Conservation (phyloP, 2,329 filamentous ascomycete genomes). For the Exophiala sideris region DNA sequence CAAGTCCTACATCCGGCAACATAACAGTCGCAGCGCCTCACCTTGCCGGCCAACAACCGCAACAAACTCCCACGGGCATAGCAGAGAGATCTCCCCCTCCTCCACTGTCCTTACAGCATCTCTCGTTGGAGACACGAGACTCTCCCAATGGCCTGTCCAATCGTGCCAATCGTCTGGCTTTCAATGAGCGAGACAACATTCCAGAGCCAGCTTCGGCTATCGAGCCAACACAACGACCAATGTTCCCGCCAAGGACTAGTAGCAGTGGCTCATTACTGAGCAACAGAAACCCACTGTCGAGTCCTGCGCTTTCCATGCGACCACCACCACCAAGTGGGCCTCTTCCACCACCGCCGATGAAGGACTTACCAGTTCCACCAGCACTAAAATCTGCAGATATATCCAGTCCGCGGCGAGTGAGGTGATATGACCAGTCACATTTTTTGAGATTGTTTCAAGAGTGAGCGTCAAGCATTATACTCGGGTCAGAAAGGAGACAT, state of each 20-base stretch:
- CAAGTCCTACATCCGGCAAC: slow-evolving; percentile 68
- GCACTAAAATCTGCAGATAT: slow-evolving; percentile 18
- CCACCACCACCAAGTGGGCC: slow-evolving; percentile 56
- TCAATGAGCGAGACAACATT: slow-evolving; percentile 26
- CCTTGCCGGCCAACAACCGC: slow-evolving; percentile 29
- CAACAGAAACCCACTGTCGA: slow-evolving; percentile 35
- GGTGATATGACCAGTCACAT: slow-evolving; percentile 7
- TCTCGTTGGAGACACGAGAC: slow-evolving; percentile 42
- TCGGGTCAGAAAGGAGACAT: slow-evolving; percentile 1
- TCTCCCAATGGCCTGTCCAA: slow-evolving; percentile 31
- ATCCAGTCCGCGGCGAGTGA: slow-evolving; percentile 20
- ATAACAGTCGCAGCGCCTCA: slow-evolving; percentile 58
- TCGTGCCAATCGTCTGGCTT: slow-evolving; percentile 22
- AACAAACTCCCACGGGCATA: slow-evolving; percentile 26
- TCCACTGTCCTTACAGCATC: slow-evolving; percentile 42
- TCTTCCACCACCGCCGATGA: slow-evolving; percentile 55
- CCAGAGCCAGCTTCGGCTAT: slow-evolving; percentile 38
- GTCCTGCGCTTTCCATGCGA: slow-evolving; percentile 64
- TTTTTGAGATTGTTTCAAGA: slow-evolving; percentile 7
- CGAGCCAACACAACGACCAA: slow-evolving; percentile 37
- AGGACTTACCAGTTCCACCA: slow-evolving; percentile 25
- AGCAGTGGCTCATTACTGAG: slow-evolving; percentile 21
- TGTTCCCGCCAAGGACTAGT: slow-evolving; percentile 41
- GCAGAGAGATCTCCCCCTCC: slow-evolving; percentile 34
- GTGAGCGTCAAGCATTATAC: slow-evolving; percentile 8